Conservation (phyloP, 805 yeast genomes). For the Candida awuae region DNA sequence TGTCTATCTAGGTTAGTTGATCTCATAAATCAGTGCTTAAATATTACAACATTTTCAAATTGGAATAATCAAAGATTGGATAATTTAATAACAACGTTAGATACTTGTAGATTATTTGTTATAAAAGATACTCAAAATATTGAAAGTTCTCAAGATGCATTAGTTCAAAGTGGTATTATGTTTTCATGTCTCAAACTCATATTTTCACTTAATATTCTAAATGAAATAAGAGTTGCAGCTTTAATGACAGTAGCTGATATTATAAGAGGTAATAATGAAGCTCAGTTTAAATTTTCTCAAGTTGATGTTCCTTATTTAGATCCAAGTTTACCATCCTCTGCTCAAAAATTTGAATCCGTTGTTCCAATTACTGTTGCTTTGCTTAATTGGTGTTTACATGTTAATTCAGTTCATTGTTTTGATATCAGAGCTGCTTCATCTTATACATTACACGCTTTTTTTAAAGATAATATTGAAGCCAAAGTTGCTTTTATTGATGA, state of each 20-base stretch:
- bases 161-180: conserved; percentile 56
- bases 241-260: conserved; percentile 71
- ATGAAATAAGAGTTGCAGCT: conserved; percentile 57
- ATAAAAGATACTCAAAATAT: conserved; percentile 65
- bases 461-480: conserved; percentile 54
- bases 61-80: conserved; percentile 75
- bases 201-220: conserved; percentile 59
- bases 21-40: conserved; percentile 55
- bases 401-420: conserved; percentile 78
- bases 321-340: conserved; percentile 36
- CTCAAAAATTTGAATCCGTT: conserved; percentile 28
- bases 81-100: conserved; percentile 60
- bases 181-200: conserved; percentile 60
- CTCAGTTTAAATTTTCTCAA: conserved; percentile 65
- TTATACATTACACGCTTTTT: conserved; percentile 57
- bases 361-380: conserved; percentile 71
- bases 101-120: conserved; percentile 66
- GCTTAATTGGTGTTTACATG: conserved; percentile 71
- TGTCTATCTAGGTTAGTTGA: conserved; percentile 59
- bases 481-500: conserved; percentile 55
- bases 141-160: conserved; percentile 47
- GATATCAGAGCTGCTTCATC: conserved; percentile 72
- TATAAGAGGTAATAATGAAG: conserved; percentile 53
- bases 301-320: conserved; percentile 92
- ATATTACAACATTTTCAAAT: conserved; percentile 25